These are phyloP conservation scores for Pythium graminicola DNA, from an alignment of 352 stramenopile genomes.

Conservation along the genomic window DNA sequence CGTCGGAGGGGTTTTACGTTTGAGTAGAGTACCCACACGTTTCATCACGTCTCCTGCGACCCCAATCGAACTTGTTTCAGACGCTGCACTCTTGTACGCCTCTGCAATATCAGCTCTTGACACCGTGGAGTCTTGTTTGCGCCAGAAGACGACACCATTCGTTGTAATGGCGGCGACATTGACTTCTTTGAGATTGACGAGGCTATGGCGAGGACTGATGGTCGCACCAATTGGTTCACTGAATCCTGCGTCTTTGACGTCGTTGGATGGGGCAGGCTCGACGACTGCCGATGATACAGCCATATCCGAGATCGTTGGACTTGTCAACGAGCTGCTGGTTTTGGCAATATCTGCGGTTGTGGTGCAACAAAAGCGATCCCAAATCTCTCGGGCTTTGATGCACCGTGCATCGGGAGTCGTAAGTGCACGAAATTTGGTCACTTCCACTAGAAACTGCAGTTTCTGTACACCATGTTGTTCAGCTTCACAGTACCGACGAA, in stretches of 20 bases:
- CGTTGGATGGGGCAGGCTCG: conserved; percentile 10
- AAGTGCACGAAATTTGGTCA: conserved; percentile 63
- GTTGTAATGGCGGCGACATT: conserved; percentile 61
- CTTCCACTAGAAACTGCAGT: conserved; percentile 61
- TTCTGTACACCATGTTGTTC: conserved; percentile 59
- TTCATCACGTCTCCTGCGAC: conserved; percentile 57
- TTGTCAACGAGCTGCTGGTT: neutral
- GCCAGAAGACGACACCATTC: conserved; percentile 59
- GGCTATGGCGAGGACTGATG: conserved; percentile 23
- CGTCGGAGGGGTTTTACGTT: conserved; percentile 24
- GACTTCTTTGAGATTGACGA: conserved; percentile 47
- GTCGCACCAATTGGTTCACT: conserved; percentile 6
- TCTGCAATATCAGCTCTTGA: conserved; percentile 28
- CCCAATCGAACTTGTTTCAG: conserved; percentile 39
- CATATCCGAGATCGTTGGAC: conserved; percentile 16
- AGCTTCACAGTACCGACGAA: conserved; percentile 62
- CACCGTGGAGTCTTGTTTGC: conserved; percentile 40
- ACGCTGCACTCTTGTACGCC: conserved; percentile 33
- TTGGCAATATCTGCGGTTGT: conserved; percentile 15
- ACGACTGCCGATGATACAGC: neutral
- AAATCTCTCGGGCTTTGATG: conserved; percentile 51
- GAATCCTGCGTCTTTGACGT: neutral
- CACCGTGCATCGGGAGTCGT: conserved; percentile 37
- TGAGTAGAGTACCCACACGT: conserved; percentile 38
- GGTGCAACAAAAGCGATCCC: conserved; percentile 41